These are phyloP conservation scores for Xylariaceae sp. DNA, from an alignment of 2,329 filamentous ascomycete species.

Conservation along the genomic window DNA sequence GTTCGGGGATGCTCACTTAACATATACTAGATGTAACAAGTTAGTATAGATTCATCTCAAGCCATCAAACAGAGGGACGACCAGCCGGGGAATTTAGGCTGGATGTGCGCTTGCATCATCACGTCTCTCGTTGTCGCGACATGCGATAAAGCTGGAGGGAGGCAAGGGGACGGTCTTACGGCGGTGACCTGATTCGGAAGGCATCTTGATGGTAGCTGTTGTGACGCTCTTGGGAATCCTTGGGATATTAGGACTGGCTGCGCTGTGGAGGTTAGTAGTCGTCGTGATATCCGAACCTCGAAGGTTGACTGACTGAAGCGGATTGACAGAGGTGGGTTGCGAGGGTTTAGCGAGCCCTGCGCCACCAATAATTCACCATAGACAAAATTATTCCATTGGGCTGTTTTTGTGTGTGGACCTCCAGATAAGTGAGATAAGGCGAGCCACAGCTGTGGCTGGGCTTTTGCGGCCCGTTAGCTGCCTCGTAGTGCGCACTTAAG, in stretches of 20 bases:
- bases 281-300: constrained; percentile 35
- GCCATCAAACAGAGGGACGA: background rate
- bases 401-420: constrained; percentile 13
- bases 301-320: constrained; percentile 23
- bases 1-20: constrained; percentile 58
- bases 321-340: constrained; percentile 25
- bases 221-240: constrained; percentile 45
- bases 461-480: background rate
- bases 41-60: constrained; percentile 34
- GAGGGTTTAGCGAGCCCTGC: constrained; percentile 30
- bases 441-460: constrained; percentile 17
- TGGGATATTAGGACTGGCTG: constrained; percentile 39
- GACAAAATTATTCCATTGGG: constrained; percentile 25
- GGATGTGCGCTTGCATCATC: constrained; percentile 7
- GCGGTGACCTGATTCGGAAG: constrained; percentile 83
- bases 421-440: constrained; percentile 20
- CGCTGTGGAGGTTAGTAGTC: constrained; percentile 32
- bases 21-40: constrained; percentile 61
- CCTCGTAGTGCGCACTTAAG: background rate
- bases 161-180: constrained; percentile 52
- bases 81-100: background rate
- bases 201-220: constrained; percentile 64
- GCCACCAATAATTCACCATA: constrained; percentile 25
- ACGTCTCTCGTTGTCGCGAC: background rate
- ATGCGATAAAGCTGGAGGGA: background rate